A percentile compares a stretch with the other conserved stretches of the same genome.
These are phyloP conservation scores for Eutypa lata DNA, from an alignment of 2,329 filamentous ascomycete genomes.

Conservation along the genomic window DNA sequence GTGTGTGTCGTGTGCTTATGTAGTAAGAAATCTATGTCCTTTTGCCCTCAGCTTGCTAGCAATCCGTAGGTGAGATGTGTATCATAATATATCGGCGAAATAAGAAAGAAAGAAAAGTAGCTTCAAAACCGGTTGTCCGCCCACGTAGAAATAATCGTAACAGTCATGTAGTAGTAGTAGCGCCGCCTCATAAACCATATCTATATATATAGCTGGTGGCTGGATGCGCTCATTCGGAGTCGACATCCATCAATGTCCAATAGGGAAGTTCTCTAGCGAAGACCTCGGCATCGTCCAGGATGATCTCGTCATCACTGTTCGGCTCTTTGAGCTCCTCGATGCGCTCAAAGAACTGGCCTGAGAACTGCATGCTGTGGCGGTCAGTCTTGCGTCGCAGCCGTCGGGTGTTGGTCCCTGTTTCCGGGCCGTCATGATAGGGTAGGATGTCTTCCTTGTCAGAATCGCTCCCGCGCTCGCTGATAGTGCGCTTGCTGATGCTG, in stretches of 20 bases:
- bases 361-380: conserved; percentile 27
- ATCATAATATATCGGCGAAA: no score
- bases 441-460: conserved; percentile 30
- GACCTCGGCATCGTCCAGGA: conserved; percentile 26
- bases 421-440: conserved; percentile 23
- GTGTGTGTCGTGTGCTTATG: background rate
- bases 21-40: background rate
- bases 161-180: background rate
- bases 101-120: background rate
- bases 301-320: conserved; percentile 28
- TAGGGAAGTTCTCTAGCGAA: conserved; percentile 29
- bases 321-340: conserved; percentile 33
- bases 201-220: no score
- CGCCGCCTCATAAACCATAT: background rate
- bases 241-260: conserved; percentile 32
- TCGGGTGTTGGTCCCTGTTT: conserved; percentile 17
- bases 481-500: conserved; percentile 33
- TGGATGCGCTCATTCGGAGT: conserved; percentile 27
- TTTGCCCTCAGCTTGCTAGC: no score
- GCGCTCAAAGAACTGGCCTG: conserved; percentile 23
- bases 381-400: conserved; percentile 29
- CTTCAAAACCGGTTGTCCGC: no score
- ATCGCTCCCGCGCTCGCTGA: conserved; percentile 32
- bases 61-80: no score
- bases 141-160: background rate